Evolutionary conservation across 2,329 filamentous ascomycete genomes (phyloP), one percentile per base, ranked within the genome.

Genomic region (Ophidiomyces ophidiicola): DNA sequence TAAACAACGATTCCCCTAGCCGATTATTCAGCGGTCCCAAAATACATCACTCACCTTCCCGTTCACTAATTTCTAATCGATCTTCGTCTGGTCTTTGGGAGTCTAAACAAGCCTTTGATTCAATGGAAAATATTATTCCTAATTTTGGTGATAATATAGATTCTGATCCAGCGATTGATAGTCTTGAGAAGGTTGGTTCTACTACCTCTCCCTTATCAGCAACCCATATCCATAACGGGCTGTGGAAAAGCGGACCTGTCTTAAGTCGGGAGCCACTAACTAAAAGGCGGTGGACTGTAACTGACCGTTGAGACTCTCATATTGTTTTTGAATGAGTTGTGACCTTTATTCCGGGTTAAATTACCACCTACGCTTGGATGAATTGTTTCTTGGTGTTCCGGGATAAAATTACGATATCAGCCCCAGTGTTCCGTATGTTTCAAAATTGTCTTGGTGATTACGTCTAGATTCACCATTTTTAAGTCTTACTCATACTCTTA

Each of bases 81-180:
- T 53, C 53, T 10, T 45, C 46, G 2, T 47, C 53, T 3, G 61
- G 61, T 1, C 52, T 64, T 5, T 64, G 61, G 61, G 54, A 55
- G 6, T 56, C 59, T 2, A 42, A 42, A 6, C 51, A 52, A 2
- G 39, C 48, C 4, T 44, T 45, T 3, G 50, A 54, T 18, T 26
- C 45, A 2, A 50, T 46, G 4, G 59, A 62, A 2, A 53, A 59
- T 26, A 51, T 58, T 12, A 49, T 62, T 8, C 60, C 59, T 11
- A 59, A 60, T 41, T 62, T 62, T 44, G 54, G 52, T 5, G 52
- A 53, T 30, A 37, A 8, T 14, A 37, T 30, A 37, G 29, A 32
- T 19, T 3, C 30, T 2, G 15, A 26, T 6, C 21, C 37, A n/a
- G 3, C 18, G 3, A 5, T 8, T 6, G 24, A 23, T 10, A 15